Base-by-base conservation (phyloP, 2,329 filamentous ascomycete species). In the Claviceps cyperi region DNA sequence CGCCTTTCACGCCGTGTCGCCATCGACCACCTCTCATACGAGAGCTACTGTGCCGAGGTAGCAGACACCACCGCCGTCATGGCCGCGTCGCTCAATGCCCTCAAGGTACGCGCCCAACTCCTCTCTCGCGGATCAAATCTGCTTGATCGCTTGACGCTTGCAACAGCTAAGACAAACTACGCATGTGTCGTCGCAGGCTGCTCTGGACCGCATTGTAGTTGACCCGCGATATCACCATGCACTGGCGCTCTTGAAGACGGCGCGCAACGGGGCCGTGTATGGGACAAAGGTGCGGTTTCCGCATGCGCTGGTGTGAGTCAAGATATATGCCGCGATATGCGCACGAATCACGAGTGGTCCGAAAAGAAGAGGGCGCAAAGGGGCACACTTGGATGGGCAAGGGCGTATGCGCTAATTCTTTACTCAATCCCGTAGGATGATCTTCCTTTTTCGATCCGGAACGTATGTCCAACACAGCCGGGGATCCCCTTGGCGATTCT, bases 211-310 rank as follows among this genome's bases (percentile, higher is more conserved):
- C 58, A 75, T 95, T 51, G 74, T 90, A 57, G 78, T 92, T 54
- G 81, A 97, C 64, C 89, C 90, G 5, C 76, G 80, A 57, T 86
- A 95, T 69, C 87, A 92, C 60, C 87, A 92, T 60, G 66, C 89
- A 50, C 78, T 98, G 54, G 80, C 86, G 51, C 75, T 98, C 57
- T 66, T 95, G 66, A 98, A 98, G 77, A 88, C 82, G 60, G 85
- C 92, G 57, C 88, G 92, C 69, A 98, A 97, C 80, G 92, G 92
- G 66, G 83, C 90, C 57, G 88, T 98, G 55, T 98, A 98, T 70
- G 92, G 92, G 53, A 81, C 86, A 60, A 97, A 97, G 78, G 88
- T 98, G 67, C 90, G 92, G 56, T 97, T 98, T 71, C 92, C 92
- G 56, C 92, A 98, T 71, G 92, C 92, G 53, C 77, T 98, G 58